phyloP scores from a whole-genome alignment of 331 rosid species.

The Pyrus hybrid region DNA sequence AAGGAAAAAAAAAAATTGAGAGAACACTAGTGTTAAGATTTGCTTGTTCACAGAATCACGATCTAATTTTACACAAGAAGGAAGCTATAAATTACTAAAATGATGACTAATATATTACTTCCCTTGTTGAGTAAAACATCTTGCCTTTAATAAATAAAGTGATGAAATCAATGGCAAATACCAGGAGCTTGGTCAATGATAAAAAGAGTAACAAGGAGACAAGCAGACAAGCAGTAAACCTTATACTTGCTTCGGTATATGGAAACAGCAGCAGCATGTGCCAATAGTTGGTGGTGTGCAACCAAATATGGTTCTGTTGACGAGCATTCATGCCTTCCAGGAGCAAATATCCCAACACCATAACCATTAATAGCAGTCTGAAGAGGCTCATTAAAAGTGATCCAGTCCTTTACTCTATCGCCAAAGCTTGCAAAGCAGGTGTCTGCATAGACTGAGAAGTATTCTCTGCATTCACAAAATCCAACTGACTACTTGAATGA shows the following conservation, averaged over 20 bases:
- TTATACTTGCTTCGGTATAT: conserved; percentile 72
- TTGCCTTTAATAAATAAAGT: neutral
- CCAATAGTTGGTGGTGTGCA: conserved; percentile 81
- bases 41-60: neutral
- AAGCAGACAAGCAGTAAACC: conserved; percentile 28
- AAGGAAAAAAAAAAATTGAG: neutral
- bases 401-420: conserved; percentile 90
- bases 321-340: conserved; percentile 61
- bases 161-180: neutral
- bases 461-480: conserved; percentile 49
- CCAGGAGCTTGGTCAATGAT: neutral
- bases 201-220: neutral
- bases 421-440: conserved; percentile 91
- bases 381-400: conserved; percentile 85
- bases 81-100: neutral
- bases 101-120: neutral
- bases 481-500: neutral
- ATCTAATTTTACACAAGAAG: neutral
- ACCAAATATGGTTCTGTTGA: conserved; percentile 64
- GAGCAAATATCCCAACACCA: conserved; percentile 54
- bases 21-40: neutral
- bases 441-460: conserved; percentile 72
- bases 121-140: neutral
- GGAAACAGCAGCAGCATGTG: conserved; percentile 79
- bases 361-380: conserved; percentile 83